Conservation (phyloP, 495 filamentous ascomycete genomes). For the Geopyxis carbonaria region DNA sequence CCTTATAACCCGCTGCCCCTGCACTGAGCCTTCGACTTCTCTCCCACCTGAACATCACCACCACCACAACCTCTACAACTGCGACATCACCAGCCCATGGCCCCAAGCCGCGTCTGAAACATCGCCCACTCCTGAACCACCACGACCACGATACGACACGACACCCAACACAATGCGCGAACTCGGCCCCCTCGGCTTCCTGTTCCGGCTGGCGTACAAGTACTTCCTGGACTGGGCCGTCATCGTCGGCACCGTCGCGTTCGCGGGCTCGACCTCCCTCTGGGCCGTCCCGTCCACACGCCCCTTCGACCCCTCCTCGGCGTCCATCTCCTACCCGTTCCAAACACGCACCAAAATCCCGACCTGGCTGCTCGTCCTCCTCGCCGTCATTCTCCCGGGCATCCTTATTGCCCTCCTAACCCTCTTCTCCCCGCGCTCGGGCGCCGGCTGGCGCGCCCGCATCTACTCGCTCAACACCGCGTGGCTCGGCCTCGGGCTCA, state of each 20-base stretch:
- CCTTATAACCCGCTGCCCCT: too few species aligned
- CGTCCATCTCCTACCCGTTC: slow-evolving; percentile 41
- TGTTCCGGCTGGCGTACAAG: too few species aligned
- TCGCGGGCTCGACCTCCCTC: slow-evolving; percentile 27
- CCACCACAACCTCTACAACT: too few species aligned
- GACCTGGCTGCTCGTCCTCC: slow-evolving; percentile 32
- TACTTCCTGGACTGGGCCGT: too few species aligned
- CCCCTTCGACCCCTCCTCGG: slow-evolving; percentile 32
- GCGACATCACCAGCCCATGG: too few species aligned
- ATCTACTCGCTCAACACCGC: slow-evolving; percentile 50
- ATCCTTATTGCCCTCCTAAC: slow-evolving; percentile 34
- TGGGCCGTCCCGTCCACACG: slow-evolving; percentile 34
- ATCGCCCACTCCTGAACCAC: too few species aligned
- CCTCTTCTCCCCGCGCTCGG: slow-evolving; percentile 28
- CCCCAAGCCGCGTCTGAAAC: too few species aligned
- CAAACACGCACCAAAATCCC: slow-evolving; percentile 38
- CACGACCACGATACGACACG: too few species aligned
- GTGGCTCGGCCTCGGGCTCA: slow-evolving; percentile 44
- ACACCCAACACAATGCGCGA: too few species aligned
- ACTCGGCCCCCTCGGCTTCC: too few species aligned
- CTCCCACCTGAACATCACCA: too few species aligned
- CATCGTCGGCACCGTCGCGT: slow-evolving; percentile 18
- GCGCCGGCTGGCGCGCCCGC: slow-evolving; percentile 28
- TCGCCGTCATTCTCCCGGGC: slow-evolving; percentile 37
- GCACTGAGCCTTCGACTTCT: too few species aligned